A percentile compares a stretch with the other conserved stretches of the same genome.
These are phyloP conservation scores for Arthroderma sp. DNA, from an alignment of 2,329 filamentous ascomycete genomes.

Conservation along the genomic window DNA sequence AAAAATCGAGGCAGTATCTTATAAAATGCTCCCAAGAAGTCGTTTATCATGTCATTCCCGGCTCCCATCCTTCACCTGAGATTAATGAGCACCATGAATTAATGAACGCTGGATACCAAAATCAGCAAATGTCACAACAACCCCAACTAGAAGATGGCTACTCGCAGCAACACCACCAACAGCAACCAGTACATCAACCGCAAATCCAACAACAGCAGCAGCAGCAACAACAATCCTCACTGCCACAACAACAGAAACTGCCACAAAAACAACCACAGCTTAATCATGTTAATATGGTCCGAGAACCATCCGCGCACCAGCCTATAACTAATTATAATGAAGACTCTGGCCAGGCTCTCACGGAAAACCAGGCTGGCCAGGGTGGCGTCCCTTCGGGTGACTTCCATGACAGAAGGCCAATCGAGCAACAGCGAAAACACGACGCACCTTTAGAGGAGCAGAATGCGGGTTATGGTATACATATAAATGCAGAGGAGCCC, in stretches of 20 bases:
- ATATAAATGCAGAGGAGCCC: neutral
- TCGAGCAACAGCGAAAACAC: constrained; percentile 35
- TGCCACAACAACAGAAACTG: constrained; percentile 13
- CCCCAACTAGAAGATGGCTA: constrained; percentile 16
- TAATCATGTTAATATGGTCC: constrained; percentile 33
- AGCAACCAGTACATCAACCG: constrained; percentile 40
- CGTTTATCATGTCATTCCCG: constrained; percentile 54
- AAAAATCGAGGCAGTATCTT: constrained; percentile 50
- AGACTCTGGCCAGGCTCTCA: constrained; percentile 22
- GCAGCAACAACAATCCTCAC: constrained; percentile 16
- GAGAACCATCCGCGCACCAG: constrained; percentile 46
- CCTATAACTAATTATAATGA: constrained; percentile 38
- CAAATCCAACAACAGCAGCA: constrained; percentile 27
- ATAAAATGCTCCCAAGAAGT: constrained; percentile 56
- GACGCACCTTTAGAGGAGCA: constrained; percentile 36
- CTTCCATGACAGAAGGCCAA: constrained; percentile 26
- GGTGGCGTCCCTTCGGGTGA: constrained; percentile 26
- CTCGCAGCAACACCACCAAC: constrained; percentile 46
- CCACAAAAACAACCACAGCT: constrained; percentile 35
- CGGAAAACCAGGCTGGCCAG: constrained; percentile 11
- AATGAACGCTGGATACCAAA: constrained; percentile 32
- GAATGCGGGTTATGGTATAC: constrained; percentile 3
- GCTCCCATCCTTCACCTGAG: constrained; percentile 46
- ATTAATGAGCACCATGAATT: constrained; percentile 29
- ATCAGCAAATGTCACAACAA: constrained; percentile 39